Percentiles rank a stretch among this genome's conserved stretches.
These are phyloP conservation scores for Venustampulla echinocandica DNA, from an alignment of 495 filamentous ascomycete species.

Conservation along the genomic window DNA sequence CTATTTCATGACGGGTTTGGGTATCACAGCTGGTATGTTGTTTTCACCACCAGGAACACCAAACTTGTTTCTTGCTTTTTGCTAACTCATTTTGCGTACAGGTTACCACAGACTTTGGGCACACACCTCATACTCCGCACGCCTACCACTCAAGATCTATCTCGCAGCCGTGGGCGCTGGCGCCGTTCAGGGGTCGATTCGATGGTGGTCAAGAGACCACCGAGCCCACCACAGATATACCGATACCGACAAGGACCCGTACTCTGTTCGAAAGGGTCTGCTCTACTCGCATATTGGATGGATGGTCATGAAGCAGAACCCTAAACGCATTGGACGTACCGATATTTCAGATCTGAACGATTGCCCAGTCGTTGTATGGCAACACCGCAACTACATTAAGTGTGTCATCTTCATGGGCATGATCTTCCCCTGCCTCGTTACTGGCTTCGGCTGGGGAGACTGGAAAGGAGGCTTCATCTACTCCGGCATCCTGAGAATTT, in stretches of 20 bases:
- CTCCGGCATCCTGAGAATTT: conserved; percentile 89
- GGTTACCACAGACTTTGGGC: conserved; percentile 92
- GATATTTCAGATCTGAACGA: conserved; percentile 97
- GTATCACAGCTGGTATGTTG: conserved; percentile 68
- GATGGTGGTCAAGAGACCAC: conserved; percentile 97
- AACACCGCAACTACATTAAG: conserved; percentile 90
- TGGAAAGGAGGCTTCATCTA: conserved; percentile 90
- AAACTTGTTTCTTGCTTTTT: background rate
- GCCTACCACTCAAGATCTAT: conserved; percentile 80
- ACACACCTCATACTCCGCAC: conserved; percentile 90
- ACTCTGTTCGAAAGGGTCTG: conserved; percentile 96
- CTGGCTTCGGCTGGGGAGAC: conserved; percentile 85
- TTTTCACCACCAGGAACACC: background rate
- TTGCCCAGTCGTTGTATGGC: conserved; percentile 87
- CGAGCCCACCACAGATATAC: conserved; percentile 98
- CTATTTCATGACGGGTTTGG: conserved; percentile 86
- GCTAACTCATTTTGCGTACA: conserved; percentile 20
- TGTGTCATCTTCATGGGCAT: conserved; percentile 82
- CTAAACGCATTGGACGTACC: conserved; percentile 85
- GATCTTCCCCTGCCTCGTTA: conserved; percentile 71
- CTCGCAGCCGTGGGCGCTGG: conserved; percentile 87
- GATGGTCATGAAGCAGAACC: conserved; percentile 94
- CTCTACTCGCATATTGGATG: conserved; percentile 92
- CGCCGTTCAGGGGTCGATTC: conserved; percentile 89
- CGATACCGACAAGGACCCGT: conserved; percentile 98